These are phyloP conservation scores for Colletotrichum sp. DNA, from an alignment of 2,329 filamentous ascomycete species.

Conservation along the genomic window DNA sequence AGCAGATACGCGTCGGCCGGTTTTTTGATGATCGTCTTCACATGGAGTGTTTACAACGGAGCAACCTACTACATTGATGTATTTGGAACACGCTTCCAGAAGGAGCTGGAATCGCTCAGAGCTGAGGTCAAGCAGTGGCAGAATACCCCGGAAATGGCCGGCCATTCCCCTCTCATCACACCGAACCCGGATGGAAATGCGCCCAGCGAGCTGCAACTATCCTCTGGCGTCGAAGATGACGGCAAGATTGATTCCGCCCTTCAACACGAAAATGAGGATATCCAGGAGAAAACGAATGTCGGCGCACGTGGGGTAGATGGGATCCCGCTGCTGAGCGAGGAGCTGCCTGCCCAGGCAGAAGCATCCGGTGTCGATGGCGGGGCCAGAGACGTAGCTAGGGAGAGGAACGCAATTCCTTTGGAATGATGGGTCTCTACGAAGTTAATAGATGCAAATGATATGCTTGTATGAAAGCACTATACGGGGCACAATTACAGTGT, in stretches of 20 bases:
- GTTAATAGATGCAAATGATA: not conserved
- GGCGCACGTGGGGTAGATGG: conserved; percentile 46
- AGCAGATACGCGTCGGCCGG: conserved; percentile 77
- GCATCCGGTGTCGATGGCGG: conserved; percentile 49
- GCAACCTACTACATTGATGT: conserved; percentile 98
- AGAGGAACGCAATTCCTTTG: conserved; percentile 42
- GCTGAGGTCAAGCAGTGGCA: conserved; percentile 92
- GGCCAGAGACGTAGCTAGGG: conserved; percentile 50
- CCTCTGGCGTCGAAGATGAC: conserved; percentile 20
- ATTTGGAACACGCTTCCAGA: conserved; percentile 96
- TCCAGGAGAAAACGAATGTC: conserved; percentile 29
- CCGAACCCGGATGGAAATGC: conserved; percentile 30
- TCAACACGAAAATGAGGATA: conserved; percentile 13
- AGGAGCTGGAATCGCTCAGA: conserved; percentile 88
- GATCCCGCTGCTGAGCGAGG: conserved; percentile 62
- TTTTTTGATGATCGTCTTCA: conserved; percentile 85
- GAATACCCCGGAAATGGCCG: conserved; percentile 54
- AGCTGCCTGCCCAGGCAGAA: conserved; percentile 34
- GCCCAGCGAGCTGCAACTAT: conserved; percentile 3
- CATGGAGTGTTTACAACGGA: conserved; percentile 96
- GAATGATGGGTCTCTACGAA: not conserved
- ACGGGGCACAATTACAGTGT: not conserved
- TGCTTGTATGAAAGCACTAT: not conserved
- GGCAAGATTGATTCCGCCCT: conserved; percentile 10
- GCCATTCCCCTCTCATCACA: conserved; percentile 42